Base-by-base conservation (phyloP, 2,329 filamentous ascomycete genomes). In the Penicillium hesseltinei region DNA sequence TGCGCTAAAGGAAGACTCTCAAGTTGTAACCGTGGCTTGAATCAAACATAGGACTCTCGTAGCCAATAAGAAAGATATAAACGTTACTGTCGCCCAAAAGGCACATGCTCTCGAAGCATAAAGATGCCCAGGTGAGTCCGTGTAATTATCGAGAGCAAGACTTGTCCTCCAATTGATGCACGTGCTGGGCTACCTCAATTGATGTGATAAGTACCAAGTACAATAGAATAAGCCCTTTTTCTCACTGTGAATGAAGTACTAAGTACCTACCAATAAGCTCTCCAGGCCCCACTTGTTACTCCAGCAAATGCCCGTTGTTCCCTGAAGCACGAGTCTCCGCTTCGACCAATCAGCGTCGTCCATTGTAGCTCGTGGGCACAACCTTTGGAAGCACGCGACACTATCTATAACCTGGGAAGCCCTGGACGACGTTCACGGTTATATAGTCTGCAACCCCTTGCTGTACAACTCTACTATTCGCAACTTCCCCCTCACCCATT, bases 301-400 rank as follows among this genome's bases (percentile, higher is more conserved):
- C 54, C 63, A 66, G 65, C 70, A 62, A 66, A 66, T 66, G 54
- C 61, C 65, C 69, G 63, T 69, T 65, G 65, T 52, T 61, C 56
- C 54, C 57, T 66, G 59, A 54, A 51, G 59, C 63, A 65, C 62
- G 61, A 60, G 58, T 51, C 55, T 56, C 39, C 49, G 31, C 55
- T 36, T 36, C 44, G 42, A 52, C 71, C 71, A 71, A 73, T 73
- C 61, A 70, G 25, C 38, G 31, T 23, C 27, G 48, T 7, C 51
- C 9, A 43, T 61, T 60, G 47, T 46, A 51, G 58, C 71, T 69
- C 71, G 71, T 74, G 71, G 66, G 66, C 66, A 31, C 27, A 69
- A 44, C 25, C 15, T 44, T 44, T 44, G 42, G 42, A 44, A 73
- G 71, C 71, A 73, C 71, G 71, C 71, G 71, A 73, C 71, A 73